A percentile compares a stretch with the other conserved stretches of the same genome.
These are phyloP conservation scores for Candida awuae DNA, from an alignment of 805 yeast species.

Conservation along the genomic window DNA sequence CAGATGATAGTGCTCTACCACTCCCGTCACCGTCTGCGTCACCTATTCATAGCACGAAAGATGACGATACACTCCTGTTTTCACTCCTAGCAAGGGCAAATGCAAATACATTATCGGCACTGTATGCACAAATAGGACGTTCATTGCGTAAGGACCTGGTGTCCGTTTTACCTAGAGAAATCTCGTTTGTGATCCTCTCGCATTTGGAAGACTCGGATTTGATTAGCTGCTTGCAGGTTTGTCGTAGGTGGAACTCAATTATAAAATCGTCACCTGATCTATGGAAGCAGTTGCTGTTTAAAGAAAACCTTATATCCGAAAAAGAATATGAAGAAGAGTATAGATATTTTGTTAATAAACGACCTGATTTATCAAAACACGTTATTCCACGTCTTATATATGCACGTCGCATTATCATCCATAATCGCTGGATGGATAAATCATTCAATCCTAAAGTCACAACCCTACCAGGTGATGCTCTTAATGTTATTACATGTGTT, in stretches of 20 bases:
- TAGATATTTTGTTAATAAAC: slow-evolving; percentile 12
- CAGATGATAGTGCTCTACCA: slow-evolving; percentile 30
- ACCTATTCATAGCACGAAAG: slow-evolving; percentile 32
- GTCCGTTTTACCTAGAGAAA: slow-evolving; percentile 63
- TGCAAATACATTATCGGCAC: slow-evolving; percentile 44
- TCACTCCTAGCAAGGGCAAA: neutral
- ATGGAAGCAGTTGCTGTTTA: slow-evolving; percentile 61
- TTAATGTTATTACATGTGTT: slow-evolving; percentile 86
- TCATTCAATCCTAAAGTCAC: slow-evolving; percentile 57
- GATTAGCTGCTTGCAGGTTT: slow-evolving; percentile 35
- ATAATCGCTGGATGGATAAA: slow-evolving; percentile 76
- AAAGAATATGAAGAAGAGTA: slow-evolving; percentile 35
- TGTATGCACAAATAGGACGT: slow-evolving; percentile 42
- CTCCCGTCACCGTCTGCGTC: slow-evolving; percentile 65
- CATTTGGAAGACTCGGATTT: slow-evolving; percentile 51
- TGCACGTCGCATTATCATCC: slow-evolving; percentile 49
- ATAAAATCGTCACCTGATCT: slow-evolving; percentile 50
- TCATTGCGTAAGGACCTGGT: slow-evolving; percentile 70
- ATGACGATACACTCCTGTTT: neutral
- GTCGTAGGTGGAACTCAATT: slow-evolving; percentile 60
- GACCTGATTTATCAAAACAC: slow-evolving; percentile 10
- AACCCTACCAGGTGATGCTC: slow-evolving; percentile 55
- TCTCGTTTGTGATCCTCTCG: slow-evolving; percentile 52
- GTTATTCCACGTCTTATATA: slow-evolving; percentile 34
- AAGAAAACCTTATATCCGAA: slow-evolving; percentile 51